Evolutionary conservation across 345 rosid species (phyloP).

Genomic region (Corymbia maculata): DNA sequence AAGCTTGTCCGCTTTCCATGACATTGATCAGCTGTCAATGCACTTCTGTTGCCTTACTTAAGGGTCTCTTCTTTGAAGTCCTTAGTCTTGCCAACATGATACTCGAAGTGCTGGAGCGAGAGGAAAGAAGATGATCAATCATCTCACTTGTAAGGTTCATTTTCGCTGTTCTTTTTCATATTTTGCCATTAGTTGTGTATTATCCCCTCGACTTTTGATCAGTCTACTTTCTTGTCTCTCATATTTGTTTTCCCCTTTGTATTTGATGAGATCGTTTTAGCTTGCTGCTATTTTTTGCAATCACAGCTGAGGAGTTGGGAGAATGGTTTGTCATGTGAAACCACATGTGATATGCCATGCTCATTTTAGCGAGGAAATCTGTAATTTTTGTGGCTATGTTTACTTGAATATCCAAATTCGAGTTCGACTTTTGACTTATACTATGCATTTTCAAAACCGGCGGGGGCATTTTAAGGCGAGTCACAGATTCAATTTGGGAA

Average conservation of each 20-base stretch:
- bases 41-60: background rate
- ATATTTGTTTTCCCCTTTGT: background rate
- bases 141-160: background rate
- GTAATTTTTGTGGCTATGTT: background rate
- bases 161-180: background rate
- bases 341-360: background rate
- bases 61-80: background rate
- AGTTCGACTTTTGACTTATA: background rate
- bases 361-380: background rate
- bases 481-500: background rate
- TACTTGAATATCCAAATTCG: background rate
- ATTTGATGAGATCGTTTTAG: background rate
- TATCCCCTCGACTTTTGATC: background rate
- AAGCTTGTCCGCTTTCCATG: constrained; percentile 54
- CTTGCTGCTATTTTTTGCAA: background rate
- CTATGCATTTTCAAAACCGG: background rate
- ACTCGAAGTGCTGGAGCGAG: background rate
- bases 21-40: background rate
- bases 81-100: background rate
- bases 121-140: background rate
- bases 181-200: background rate
- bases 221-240: background rate
- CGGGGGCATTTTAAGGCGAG: background rate
- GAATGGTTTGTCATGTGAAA: background rate
- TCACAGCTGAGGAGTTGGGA: background rate